phyloP scores from a whole-genome alignment of 208 protist species.

The Acanthamoeba healyi region DNA sequence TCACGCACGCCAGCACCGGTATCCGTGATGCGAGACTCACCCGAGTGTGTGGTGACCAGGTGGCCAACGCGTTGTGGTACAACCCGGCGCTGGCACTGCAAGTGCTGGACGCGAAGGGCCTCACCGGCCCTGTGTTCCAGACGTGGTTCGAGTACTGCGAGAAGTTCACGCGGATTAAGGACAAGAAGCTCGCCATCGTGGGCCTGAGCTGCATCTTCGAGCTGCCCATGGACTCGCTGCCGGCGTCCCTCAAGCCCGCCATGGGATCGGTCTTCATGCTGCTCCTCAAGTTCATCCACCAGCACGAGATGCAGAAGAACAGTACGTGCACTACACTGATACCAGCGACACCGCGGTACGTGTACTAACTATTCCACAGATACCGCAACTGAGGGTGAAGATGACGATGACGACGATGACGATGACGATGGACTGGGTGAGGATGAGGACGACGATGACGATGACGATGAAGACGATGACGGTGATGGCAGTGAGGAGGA shows the following conservation, averaged over 20 bases:
- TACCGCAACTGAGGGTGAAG: too few species aligned
- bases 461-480: neutral
- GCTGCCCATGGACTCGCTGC: slow-evolving; percentile 17
- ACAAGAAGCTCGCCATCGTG: slow-evolving; percentile 65
- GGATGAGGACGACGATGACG: neutral
- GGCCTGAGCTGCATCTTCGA: slow-evolving; percentile 14
- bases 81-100: slow-evolving; percentile 43
- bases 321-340: neutral
- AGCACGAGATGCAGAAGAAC: slow-evolving; percentile 24
- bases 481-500: neutral
- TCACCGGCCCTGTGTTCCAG: neutral
- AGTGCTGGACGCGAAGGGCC: neutral
- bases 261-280: slow-evolving; percentile 11
- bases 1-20: neutral
- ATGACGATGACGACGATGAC: slow-evolving; percentile 10
- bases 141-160: neutral
- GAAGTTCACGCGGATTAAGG: slow-evolving; percentile 38
- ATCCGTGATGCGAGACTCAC: too few species aligned
- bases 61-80: slow-evolving; percentile 60
- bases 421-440: neutral
- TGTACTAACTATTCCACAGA: too few species aligned
- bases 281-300: slow-evolving; percentile 48
- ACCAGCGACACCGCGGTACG: neutral
- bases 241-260: neutral
- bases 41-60: neutral